A percentile compares a stretch with the other conserved stretches of the same genome.
These are phyloP conservation scores for Ambrosia artemisiifolia DNA, from an alignment of 129 eudicot genomes.

Conservation along the genomic window DNA sequence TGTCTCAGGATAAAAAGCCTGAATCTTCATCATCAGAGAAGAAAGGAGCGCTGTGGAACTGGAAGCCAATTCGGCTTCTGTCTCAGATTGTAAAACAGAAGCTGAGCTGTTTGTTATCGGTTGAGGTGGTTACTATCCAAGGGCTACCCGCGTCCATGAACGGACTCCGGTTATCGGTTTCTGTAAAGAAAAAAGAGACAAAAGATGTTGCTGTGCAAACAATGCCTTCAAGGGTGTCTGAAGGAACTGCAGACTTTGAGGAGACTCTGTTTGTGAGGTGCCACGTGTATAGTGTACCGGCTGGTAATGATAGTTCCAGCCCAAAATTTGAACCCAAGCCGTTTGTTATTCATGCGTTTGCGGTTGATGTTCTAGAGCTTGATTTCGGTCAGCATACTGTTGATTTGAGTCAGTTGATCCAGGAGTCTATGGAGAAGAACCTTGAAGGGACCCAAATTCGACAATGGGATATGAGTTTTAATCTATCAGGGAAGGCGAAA, in stretches of 20 bases:
- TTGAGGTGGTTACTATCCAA: slow-evolving; percentile 83
- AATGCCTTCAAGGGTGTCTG: slow-evolving; percentile 94
- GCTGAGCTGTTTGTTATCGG: slow-evolving; percentile 79
- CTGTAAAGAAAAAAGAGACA: slow-evolving; percentile 79
- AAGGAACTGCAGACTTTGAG: slow-evolving; percentile 93
- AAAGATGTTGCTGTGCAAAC: slow-evolving; percentile 89
- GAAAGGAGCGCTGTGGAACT: slow-evolving; percentile 77
- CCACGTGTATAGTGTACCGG: slow-evolving; percentile 69
- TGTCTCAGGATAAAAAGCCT: slow-evolving; percentile 23
- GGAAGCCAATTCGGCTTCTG: slow-evolving; percentile 89
- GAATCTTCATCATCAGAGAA: slow-evolving; percentile 38
- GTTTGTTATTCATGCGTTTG: slow-evolving; percentile 67
- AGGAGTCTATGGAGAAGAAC: slow-evolving; percentile 74
- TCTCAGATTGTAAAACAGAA: slow-evolving; percentile 81
- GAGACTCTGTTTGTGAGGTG: slow-evolving; percentile 81
- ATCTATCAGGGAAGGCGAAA: slow-evolving; percentile 73
- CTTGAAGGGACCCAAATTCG: slow-evolving; percentile 59
- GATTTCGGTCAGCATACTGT: slow-evolving; percentile 71
- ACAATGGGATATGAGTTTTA: slow-evolving; percentile 81
- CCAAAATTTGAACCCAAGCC: slow-evolving; percentile 79
- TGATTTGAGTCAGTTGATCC: slow-evolving; percentile 72
- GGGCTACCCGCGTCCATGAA: slow-evolving; percentile 84
- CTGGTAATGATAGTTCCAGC: slow-evolving; percentile 36
- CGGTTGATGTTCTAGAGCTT: slow-evolving; percentile 81
- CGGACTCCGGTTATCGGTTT: slow-evolving; percentile 84